phyloP scores from a whole-genome alignment of 108 stramenopile species.

The Nitzschia sp. region DNA sequence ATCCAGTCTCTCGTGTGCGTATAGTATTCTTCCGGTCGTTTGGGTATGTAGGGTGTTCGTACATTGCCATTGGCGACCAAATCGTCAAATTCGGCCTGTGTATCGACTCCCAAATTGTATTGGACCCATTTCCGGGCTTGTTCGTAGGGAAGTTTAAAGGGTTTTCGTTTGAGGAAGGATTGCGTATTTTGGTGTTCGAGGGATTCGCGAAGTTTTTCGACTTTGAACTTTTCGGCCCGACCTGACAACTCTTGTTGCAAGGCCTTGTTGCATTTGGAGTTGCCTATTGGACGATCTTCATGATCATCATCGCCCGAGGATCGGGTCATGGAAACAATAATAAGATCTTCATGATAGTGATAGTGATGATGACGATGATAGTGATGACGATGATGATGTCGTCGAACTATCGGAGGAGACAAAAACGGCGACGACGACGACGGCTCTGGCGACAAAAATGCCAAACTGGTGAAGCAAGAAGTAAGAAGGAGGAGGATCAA shows the following conservation, averaged over 20 bases:
- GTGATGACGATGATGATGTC: no score
- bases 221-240: slow-evolving; percentile 28
- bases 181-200: slow-evolving; percentile 53
- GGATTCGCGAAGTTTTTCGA: slow-evolving; percentile 32
- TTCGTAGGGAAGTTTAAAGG: slow-evolving; percentile 50
- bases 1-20: slow-evolving; percentile 58
- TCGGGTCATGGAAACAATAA: no score
- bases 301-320: no score
- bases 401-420: no score
- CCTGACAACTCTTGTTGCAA: not conserved
- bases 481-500: no score
- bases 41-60: slow-evolving; percentile 59
- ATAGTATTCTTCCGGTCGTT: slow-evolving; percentile 63
- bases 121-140: slow-evolving; percentile 58
- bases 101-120: slow-evolving; percentile 49
- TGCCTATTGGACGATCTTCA: no score
- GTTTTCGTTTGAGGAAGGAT: slow-evolving; percentile 46
- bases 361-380: no score
- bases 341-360: no score
- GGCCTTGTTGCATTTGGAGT: no score
- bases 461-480: no score
- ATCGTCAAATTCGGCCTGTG: slow-evolving; percentile 64
- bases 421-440: no score
- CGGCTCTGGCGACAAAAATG: no score
- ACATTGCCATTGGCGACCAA: slow-evolving; percentile 66